Percentiles rank a stretch among this genome's conserved stretches.
Evolutionary conservation across 2,329 filamentous ascomycete genomes (phyloP).

Genomic region (Fusarium goolgardi): DNA sequence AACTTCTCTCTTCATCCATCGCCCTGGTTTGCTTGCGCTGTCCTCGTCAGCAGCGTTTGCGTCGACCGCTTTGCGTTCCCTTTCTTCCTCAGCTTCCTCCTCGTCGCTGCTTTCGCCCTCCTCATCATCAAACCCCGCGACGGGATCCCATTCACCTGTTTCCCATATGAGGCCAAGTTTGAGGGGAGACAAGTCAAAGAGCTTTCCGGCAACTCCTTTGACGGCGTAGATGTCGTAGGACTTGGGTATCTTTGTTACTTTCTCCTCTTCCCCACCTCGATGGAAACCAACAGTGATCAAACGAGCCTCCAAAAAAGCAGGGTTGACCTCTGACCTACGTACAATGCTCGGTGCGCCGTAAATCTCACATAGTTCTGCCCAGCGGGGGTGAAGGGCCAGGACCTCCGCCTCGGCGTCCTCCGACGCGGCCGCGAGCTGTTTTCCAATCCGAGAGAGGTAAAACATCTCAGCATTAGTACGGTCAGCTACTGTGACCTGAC

Average conservation of each 20-base stretch:
- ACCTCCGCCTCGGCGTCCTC: slow-evolving; percentile 66
- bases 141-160: slow-evolving; percentile 90
- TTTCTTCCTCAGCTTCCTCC: slow-evolving; percentile 57
- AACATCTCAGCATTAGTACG: slow-evolving; percentile 91
- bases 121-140: slow-evolving; percentile 70
- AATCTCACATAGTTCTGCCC: slow-evolving; percentile 75
- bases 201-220: slow-evolving; percentile 78
- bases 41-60: slow-evolving; percentile 45
- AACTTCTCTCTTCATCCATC: slow-evolving; percentile 81
- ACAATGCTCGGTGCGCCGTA: slow-evolving; percentile 78
- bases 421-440: slow-evolving; percentile 73
- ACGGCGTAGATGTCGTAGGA: slow-evolving; percentile 84
- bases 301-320: slow-evolving; percentile 83
- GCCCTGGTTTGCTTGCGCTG: slow-evolving; percentile 56
- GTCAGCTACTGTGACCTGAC: slow-evolving; percentile 76
- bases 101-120: slow-evolving; percentile 67
- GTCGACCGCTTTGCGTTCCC: slow-evolving; percentile 34
- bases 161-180: slow-evolving; percentile 81
- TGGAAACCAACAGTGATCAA: slow-evolving; percentile 73
- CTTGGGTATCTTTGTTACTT: slow-evolving; percentile 71
- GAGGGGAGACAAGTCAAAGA: slow-evolving; percentile 75
- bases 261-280: slow-evolving; percentile 43
- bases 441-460: slow-evolving; percentile 86
- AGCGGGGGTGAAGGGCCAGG: slow-evolving; percentile 75
- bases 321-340: slow-evolving; percentile 70